Percentiles rank a stretch among this genome's conserved stretches.
phyloP scores from a whole-genome alignment of 176 grass and related monocot genomes.

The Juncus inflexus region DNA sequence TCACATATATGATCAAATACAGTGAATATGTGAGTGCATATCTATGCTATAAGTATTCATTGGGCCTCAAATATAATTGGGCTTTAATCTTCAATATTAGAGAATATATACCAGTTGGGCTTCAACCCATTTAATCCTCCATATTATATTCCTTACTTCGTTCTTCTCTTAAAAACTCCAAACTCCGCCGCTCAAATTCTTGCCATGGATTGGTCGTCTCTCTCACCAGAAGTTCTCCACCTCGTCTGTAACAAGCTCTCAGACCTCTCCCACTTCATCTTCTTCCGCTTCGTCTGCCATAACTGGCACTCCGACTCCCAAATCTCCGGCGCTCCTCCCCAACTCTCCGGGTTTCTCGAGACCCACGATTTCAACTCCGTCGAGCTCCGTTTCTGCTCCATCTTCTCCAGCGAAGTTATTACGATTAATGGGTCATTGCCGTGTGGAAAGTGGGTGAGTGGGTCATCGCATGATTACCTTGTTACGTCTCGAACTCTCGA shows the following conservation, averaged over 20 bases:
- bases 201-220: conserved; percentile 1
- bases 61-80: no score
- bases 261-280: neutral
- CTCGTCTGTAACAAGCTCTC: conserved; percentile 4
- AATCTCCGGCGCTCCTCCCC: conserved; percentile 2
- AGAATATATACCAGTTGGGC: no score
- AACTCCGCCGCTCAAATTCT: neutral
- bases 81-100: no score
- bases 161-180: no score
- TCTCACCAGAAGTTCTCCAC: neutral
- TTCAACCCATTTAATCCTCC: no score
- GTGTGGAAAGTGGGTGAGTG: neutral
- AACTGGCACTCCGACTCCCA: neutral
- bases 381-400: conserved; percentile 1
- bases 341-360: conserved; percentile 14
- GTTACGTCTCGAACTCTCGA: neutral
- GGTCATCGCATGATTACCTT: conserved; percentile 8
- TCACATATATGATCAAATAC: no score
- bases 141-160: no score
- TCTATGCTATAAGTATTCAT: no score
- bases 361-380: neutral
- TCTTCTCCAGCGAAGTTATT: neutral
- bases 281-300: neutral
- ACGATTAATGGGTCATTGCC: neutral
- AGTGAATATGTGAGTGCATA: no score